phyloP scores from a whole-genome alignment of 176 grass and related monocot species.

The Phoenix roebelenii region DNA sequence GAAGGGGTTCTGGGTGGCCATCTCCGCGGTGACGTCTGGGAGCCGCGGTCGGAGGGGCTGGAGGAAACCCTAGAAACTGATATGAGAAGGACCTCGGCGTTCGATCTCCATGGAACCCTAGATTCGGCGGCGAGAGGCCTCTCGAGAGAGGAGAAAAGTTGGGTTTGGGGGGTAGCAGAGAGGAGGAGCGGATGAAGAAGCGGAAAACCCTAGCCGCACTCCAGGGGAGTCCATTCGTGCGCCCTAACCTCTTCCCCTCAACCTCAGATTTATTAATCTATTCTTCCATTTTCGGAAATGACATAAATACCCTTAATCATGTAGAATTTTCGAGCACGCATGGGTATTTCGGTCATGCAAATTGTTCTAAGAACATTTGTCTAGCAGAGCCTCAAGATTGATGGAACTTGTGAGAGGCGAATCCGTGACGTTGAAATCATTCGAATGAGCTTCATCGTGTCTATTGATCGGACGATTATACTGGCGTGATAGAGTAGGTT shows the following conservation, averaged over 20 bases:
- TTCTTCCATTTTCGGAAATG: too few relatives aligned
- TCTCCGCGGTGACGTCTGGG: constrained; percentile 8
- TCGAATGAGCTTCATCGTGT: too few relatives aligned
- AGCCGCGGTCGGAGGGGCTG: background rate
- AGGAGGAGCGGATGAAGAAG: background rate
- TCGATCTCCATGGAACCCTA: constrained; percentile 28
- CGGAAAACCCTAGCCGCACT: constrained; percentile 78
- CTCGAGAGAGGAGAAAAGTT: background rate
- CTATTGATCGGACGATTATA: too few relatives aligned
- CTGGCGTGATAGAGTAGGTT: too few relatives aligned
- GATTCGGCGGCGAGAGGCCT: background rate
- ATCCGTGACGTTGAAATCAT: too few relatives aligned
- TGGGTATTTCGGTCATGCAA: too few relatives aligned
- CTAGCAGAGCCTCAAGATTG: too few relatives aligned
- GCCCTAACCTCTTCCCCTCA: background rate
- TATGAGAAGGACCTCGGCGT: constrained; percentile 24
- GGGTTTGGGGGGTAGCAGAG: constrained; percentile 36
- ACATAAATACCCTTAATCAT: too few relatives aligned
- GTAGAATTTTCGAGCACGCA: too few relatives aligned
- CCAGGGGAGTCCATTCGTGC: constrained; percentile 16
- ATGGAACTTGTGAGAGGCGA: too few relatives aligned
- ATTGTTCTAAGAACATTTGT: too few relatives aligned
- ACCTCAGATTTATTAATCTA: too few relatives aligned
- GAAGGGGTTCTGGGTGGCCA: constrained; percentile 59
- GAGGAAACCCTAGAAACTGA: background rate